phyloP scores from a whole-genome alignment of 768 basidiomycete genomes.

The Paxillus involutus region DNA sequence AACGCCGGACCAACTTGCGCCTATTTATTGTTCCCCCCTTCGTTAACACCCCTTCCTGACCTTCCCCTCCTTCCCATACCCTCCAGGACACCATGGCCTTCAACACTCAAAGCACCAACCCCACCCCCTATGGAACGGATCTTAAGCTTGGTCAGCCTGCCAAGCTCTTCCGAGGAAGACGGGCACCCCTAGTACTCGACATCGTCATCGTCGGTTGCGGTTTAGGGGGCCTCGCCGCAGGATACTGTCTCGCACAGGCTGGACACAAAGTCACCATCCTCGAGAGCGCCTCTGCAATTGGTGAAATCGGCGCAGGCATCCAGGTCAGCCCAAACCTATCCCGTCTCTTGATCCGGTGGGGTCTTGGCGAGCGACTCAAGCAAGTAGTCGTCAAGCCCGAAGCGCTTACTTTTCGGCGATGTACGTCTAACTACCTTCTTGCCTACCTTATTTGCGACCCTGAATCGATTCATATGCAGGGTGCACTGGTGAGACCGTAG shows the following conservation, averaged over 20 bases:
- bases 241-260: slow-evolving; percentile 42
- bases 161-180: slow-evolving; percentile 23
- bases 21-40: too few relatives aligned
- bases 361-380: slow-evolving; percentile 41
- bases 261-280: slow-evolving; percentile 51
- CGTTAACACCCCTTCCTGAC: too few relatives aligned
- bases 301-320: slow-evolving; percentile 54
- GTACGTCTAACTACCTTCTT: slow-evolving; percentile 21
- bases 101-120: not conserved
- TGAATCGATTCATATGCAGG: slow-evolving; percentile 12
- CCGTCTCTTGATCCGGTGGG: slow-evolving; percentile 51
- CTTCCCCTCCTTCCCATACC: too few relatives aligned
- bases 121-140: not conserved
- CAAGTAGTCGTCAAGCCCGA: slow-evolving; percentile 39
- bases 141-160: not conserved
- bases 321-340: slow-evolving; percentile 44
- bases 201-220: slow-evolving; percentile 52
- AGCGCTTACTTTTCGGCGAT: slow-evolving; percentile 42
- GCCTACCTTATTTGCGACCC: not conserved
- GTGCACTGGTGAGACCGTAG: slow-evolving; percentile 35
- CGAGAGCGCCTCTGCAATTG: slow-evolving; percentile 37
- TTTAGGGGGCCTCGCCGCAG: slow-evolving; percentile 48
- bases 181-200: slow-evolving; percentile 26
- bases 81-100: too few relatives aligned
- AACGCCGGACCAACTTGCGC: too few relatives aligned